Percentiles rank a stretch among this genome's conserved stretches.
Conservation (phyloP, 495 filamentous ascomycete species). For the Durotheca rogersii region DNA sequence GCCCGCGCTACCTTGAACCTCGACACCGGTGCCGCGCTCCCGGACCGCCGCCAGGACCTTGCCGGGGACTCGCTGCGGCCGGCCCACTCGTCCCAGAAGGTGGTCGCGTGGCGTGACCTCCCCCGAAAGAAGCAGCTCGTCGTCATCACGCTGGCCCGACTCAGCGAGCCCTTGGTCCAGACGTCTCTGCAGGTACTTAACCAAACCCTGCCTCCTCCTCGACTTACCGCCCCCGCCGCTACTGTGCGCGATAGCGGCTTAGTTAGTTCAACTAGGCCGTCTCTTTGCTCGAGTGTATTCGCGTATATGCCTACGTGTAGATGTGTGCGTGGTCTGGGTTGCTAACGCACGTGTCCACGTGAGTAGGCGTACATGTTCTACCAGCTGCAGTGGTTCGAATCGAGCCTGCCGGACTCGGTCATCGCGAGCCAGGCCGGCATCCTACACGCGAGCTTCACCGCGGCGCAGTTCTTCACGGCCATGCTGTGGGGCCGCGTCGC, state of each 20-base stretch:
- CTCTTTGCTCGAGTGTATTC: too few species aligned
- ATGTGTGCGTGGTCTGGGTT: too few species aligned
- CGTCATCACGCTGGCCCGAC: slow-evolving; percentile 69
- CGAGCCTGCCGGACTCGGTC: slow-evolving; percentile 61
- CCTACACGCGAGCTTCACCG: slow-evolving; percentile 76
- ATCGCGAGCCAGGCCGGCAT: slow-evolving; percentile 79
- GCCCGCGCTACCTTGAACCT: slow-evolving; percentile 21
- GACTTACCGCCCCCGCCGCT: too few species aligned
- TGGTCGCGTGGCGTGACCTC: slow-evolving; percentile 66
- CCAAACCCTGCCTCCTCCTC: too few species aligned
- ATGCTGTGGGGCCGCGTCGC: slow-evolving; percentile 79
- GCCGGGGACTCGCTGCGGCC: slow-evolving; percentile 4
- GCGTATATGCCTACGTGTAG: too few species aligned
- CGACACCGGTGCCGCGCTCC: slow-evolving; percentile 11
- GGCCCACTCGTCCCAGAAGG: slow-evolving; percentile 21
- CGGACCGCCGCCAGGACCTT: not conserved
- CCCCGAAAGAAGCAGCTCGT: slow-evolving; percentile 74
- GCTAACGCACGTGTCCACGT: too few species aligned
- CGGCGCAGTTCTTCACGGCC: slow-evolving; percentile 81
- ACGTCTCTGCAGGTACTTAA: slow-evolving; percentile 62
- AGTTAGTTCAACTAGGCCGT: too few species aligned
- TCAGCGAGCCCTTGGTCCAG: slow-evolving; percentile 78
- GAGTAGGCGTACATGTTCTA: slow-evolving; percentile 73
- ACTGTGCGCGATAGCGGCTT: too few species aligned
- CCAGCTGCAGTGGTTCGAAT: slow-evolving; percentile 70